Percentiles rank a stretch among this genome's conserved stretches.
These are phyloP conservation scores for Helicostylum pulchrum DNA, from an alignment of 192 early-diverging fungal genomes.

Conservation along the genomic window DNA sequence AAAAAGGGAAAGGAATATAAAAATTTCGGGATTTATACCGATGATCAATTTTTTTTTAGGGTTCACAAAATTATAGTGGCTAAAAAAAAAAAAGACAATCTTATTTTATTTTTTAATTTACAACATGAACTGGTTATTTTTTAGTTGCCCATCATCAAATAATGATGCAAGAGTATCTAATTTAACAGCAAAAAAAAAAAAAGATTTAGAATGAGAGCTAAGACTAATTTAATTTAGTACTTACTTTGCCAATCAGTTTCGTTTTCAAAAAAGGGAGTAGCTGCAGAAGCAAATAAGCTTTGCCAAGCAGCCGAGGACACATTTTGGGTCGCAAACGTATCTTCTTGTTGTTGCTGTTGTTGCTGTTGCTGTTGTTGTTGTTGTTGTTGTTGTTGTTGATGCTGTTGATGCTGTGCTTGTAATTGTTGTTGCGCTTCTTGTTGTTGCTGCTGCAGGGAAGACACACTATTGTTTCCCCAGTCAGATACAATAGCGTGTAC, in stretches of 20 bases:
- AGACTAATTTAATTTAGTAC: neutral
- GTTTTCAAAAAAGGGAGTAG: conserved; percentile 12
- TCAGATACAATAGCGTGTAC: conserved; percentile 13
- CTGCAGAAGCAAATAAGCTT: conserved; percentile 15
- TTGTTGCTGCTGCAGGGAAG: neutral
- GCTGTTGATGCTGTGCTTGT: too few relatives aligned
- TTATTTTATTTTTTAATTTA: too few relatives aligned
- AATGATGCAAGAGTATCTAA: conserved; percentile 4
- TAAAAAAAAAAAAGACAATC: neutral
- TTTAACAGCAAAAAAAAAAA: neutral
- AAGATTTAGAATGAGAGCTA: neutral
- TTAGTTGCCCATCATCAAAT: neutral
- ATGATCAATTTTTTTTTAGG: neutral
- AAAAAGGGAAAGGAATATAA: neutral
- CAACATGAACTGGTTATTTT: too few relatives aligned
- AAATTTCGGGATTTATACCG: neutral
- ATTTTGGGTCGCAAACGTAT: neutral
- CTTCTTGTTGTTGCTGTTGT: too few relatives aligned
- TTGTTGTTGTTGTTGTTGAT: neutral
- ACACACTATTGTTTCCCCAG: neutral
- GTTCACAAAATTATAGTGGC: neutral
- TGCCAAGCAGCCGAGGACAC: conserved; percentile 14
- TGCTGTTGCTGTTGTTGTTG: too few relatives aligned
- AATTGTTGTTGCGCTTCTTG: neutral
- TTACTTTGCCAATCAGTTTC: conserved; percentile 5